Evolutionary conservation across 768 basidiomycete species (phyloP).

Genomic region (Lyophyllum decastes): DNA sequence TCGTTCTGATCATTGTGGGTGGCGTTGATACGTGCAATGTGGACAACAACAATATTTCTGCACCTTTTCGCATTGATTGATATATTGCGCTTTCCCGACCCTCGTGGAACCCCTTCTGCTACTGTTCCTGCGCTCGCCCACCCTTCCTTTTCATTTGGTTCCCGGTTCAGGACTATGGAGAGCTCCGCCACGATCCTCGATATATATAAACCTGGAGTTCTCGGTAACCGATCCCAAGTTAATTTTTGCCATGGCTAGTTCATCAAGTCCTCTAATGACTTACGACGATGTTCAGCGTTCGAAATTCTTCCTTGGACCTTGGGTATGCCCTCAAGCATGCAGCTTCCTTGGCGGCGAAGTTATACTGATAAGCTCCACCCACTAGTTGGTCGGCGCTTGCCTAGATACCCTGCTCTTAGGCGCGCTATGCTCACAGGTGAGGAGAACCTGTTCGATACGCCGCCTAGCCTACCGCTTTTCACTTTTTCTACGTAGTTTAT

Average conservation of each 20-base stretch:
- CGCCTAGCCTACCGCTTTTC: background rate
- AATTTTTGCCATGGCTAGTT: background rate
- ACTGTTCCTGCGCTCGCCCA: too few species aligned
- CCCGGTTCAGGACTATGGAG: background rate
- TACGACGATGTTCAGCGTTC: conserved; percentile 22
- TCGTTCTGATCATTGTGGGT: too few species aligned
- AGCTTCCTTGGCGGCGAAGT: background rate
- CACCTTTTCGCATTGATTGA: too few species aligned
- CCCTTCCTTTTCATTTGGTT: too few species aligned
- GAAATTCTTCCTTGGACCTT: conserved; percentile 31
- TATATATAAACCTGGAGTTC: background rate
- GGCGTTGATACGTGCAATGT: too few species aligned
- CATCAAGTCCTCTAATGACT: conserved; percentile 20
- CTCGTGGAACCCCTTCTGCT: too few species aligned
- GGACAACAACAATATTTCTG: too few species aligned
- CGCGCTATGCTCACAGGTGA: conserved; percentile 30
- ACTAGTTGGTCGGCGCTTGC: conserved; percentile 32
- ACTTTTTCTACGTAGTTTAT: conserved; percentile 21
- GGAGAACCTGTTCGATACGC: background rate
- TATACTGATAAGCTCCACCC: background rate
- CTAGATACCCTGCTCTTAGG: conserved; percentile 32
- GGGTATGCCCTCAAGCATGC: conserved; percentile 20
- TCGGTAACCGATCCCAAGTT: background rate
- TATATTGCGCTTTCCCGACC: too few species aligned
- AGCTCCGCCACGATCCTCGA: background rate